Conservation (phyloP, 306 rosid species). For the Pueraria montana region DNA sequence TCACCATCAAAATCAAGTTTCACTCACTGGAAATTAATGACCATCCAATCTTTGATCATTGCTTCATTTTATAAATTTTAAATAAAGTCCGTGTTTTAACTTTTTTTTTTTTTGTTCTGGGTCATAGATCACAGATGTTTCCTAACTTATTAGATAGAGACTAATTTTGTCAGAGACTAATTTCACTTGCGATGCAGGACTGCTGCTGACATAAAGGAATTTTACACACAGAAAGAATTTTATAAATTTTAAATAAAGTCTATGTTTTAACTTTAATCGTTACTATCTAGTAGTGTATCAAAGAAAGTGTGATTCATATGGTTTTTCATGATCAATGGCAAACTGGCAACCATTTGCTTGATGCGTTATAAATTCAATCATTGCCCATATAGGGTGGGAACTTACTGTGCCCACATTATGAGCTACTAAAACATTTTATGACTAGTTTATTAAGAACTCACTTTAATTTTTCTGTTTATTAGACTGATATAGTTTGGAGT, state of each 20-base stretch:
- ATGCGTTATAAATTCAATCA: constrained; percentile 30
- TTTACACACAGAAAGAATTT: no score
- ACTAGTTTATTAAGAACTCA: neutral
- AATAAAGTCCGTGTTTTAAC: constrained; percentile 35
- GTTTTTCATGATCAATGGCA: constrained; percentile 29
- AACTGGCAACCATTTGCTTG: constrained; percentile 41
- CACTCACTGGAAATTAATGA: constrained; percentile 30
- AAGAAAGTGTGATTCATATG: constrained; percentile 23
- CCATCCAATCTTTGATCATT: constrained; percentile 46
- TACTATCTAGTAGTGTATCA: constrained; percentile 26
- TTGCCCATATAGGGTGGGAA: constrained; percentile 11
- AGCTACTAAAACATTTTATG: neutral
- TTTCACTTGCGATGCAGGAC: no score
- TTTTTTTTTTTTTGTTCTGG: no score
- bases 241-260: constrained; percentile 32
- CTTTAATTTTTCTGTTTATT: constrained; percentile 4
- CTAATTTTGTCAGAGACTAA: no score
- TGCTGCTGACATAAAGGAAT: no score
- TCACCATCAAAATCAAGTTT: constrained; percentile 52
- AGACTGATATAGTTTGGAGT: neutral
- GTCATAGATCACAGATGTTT: no score
- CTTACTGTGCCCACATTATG: constrained; percentile 2
- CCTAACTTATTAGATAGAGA: no score
- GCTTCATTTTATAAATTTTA: constrained; percentile 28
- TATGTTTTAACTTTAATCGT: constrained; percentile 6